phyloP scores from a whole-genome alignment of 129 eudicot genomes.

The Chrysanthemum lavandulifolium region DNA sequence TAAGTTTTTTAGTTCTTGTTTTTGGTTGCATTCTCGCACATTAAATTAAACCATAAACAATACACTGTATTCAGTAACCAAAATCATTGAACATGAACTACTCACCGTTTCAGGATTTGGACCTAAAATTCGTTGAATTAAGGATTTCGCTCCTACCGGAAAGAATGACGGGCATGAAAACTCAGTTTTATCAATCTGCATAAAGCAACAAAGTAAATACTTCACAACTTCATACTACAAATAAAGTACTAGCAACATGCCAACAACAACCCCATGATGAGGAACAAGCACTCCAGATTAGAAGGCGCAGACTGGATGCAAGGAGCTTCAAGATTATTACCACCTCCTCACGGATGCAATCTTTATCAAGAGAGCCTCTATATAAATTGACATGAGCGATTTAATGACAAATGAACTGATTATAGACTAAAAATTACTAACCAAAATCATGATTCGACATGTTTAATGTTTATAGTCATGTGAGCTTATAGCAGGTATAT shows the following conservation, averaged over 20 bases:
- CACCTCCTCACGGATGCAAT: too few species aligned
- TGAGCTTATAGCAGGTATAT: too few species aligned
- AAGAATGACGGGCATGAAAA: slow-evolving; percentile 93
- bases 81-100: slow-evolving; percentile 17
- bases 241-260: too few species aligned
- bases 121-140: slow-evolving; percentile 83
- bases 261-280: not conserved
- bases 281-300: too few species aligned
- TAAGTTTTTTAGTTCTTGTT: not conserved
- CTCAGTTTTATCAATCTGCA: slow-evolving; percentile 83
- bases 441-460: too few species aligned
- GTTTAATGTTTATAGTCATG: too few species aligned
- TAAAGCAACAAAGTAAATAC: slow-evolving; percentile 7
- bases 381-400: too few species aligned
- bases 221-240: not conserved
- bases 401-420: too few species aligned
- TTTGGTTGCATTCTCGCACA: not conserved
- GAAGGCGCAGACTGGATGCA: too few species aligned
- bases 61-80: not conserved
- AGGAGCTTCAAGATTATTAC: too few species aligned
- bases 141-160: slow-evolving; percentile 91
- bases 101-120: slow-evolving; percentile 91
- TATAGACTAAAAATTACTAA: too few species aligned
- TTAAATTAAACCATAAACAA: slow-evolving; percentile 4
- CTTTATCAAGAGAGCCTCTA: too few species aligned